These are phyloP conservation scores for Stenogyne calaminthoides DNA, from an alignment of 305 asterid species.

Conservation along the genomic window DNA sequence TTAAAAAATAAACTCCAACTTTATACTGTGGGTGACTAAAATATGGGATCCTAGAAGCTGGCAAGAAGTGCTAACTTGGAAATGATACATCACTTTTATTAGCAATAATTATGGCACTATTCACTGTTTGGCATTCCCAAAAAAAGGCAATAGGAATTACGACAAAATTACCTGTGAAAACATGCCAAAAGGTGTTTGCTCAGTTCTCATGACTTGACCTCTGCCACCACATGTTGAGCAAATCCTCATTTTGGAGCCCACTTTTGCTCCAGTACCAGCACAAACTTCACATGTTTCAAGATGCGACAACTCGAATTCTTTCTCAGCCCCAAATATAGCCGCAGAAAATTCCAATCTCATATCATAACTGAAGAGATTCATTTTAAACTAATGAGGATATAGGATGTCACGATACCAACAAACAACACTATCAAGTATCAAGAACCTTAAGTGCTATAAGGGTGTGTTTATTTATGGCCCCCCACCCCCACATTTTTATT, in stretches of 20 bases:
- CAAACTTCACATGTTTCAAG: conserved; percentile 93
- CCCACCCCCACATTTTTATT: too few relatives aligned
- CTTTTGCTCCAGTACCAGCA: conserved; percentile 95
- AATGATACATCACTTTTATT: conserved; percentile 1
- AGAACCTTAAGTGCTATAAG: conserved; percentile 8
- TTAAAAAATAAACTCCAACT: neutral
- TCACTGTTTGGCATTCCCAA: neutral
- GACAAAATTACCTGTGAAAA: conserved; percentile 80
- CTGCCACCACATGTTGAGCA: conserved; percentile 99
- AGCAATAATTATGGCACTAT: conserved; percentile 15
- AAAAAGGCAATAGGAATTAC: conserved; percentile 11
- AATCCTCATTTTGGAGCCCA: conserved; percentile 93
- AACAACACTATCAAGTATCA: conserved; percentile 22
- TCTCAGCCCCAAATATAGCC: conserved; percentile 95
- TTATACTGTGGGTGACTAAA: neutral
- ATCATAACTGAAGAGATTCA: conserved; percentile 74
- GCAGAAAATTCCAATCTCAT: conserved; percentile 83
- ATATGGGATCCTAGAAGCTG: conserved; percentile 1
- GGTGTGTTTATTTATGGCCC: too few relatives aligned
- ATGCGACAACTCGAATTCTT: conserved; percentile 91
- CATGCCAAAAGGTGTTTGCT: conserved; percentile 99
- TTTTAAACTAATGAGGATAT: conserved; percentile 24
- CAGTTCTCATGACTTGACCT: conserved; percentile 99
- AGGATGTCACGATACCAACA: conserved; percentile 7
- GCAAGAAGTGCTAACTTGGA: neutral